A percentile compares a stretch with the other conserved stretches of the same genome.
Conservation (phyloP, 208 protist species). For the Trypanosoma cruzi region DNA sequence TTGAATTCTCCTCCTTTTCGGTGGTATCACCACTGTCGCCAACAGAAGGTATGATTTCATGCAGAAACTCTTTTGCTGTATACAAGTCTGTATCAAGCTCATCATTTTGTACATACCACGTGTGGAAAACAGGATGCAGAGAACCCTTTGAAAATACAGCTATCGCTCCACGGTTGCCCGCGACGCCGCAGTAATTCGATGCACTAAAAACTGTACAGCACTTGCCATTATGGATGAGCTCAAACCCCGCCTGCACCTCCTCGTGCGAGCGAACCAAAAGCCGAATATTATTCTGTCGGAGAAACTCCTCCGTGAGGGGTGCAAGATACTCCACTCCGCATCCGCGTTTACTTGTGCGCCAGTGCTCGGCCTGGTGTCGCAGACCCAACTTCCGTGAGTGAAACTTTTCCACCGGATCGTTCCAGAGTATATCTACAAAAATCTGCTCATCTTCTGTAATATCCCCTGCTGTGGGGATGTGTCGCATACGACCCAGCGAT, state of each 20-base stretch:
- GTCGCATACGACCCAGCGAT: slow-evolving; percentile 92
- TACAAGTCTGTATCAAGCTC: not conserved
- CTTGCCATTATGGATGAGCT: slow-evolving; percentile 62
- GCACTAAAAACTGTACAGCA: slow-evolving; percentile 88
- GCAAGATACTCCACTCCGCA: slow-evolving; percentile 98
- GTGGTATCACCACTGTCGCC: not conserved
- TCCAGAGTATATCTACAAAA: slow-evolving; percentile 99
- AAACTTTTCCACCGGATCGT: slow-evolving; percentile 96
- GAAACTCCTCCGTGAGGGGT: slow-evolving; percentile 96
- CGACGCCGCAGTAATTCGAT: slow-evolving; percentile 88
- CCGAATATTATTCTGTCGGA: slow-evolving; percentile 96
- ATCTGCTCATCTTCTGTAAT: slow-evolving; percentile 93
- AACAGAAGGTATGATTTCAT: not conserved
- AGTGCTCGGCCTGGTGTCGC: slow-evolving; percentile 85
- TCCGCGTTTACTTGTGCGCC: slow-evolving; percentile 98
- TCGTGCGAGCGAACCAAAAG: slow-evolving; percentile 95
- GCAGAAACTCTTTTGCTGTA: not conserved
- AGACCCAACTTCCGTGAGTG: slow-evolving; percentile 75
- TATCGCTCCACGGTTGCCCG: slow-evolving; percentile 97
- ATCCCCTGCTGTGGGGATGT: slow-evolving; percentile 97
- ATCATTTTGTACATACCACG: slow-evolving; percentile 48
- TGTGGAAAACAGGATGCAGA: slow-evolving; percentile 74
- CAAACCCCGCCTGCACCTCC: slow-evolving; percentile 87
- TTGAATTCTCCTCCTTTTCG: not conserved
- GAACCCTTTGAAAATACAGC: slow-evolving; percentile 54